Evolutionary conservation across 202 grass and related monocot genomes (phyloP).

Genomic region (Eragrostis tef): DNA sequence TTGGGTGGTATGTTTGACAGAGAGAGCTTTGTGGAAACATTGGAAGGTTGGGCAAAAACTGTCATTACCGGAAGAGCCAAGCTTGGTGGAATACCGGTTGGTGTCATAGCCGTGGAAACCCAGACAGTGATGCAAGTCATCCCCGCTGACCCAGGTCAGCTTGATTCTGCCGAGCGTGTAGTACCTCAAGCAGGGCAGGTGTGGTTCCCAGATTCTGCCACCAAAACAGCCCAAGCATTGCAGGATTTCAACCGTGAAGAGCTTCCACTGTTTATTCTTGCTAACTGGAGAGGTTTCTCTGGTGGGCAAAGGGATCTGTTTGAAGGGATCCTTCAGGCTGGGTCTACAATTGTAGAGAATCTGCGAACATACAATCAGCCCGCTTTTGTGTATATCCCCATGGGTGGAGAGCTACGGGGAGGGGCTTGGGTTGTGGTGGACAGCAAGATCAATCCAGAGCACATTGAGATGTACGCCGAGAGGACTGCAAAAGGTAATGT

Average conservation of each 20-base stretch:
- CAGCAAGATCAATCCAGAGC: slow-evolving; percentile 98
- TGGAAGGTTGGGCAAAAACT: slow-evolving; percentile 99
- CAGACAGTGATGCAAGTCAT: slow-evolving; percentile 96
- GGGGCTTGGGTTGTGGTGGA: slow-evolving; percentile 98
- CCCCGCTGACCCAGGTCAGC: slow-evolving; percentile 92
- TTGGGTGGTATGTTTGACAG: slow-evolving; percentile 92
- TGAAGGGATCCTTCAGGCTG: slow-evolving; percentile 99
- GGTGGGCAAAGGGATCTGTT: slow-evolving; percentile 98
- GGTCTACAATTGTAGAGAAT: slow-evolving; percentile 96
- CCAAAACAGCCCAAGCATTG: slow-evolving; percentile 94
- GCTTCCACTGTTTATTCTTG: slow-evolving; percentile 92
- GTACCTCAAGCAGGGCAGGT: slow-evolving; percentile 97
- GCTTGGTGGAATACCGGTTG: slow-evolving; percentile 94
- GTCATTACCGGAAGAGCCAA: slow-evolving; percentile 95
- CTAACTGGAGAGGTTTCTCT: slow-evolving; percentile 99
- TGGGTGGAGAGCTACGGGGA: slow-evolving; percentile 87
- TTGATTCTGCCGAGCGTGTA: slow-evolving; percentile 93
- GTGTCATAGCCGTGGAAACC: slow-evolving; percentile 93
- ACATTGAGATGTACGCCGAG: slow-evolving; percentile 98
- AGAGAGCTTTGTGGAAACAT: slow-evolving; percentile 89
- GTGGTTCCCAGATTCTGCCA: slow-evolving; percentile 96
- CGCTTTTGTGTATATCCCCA: slow-evolving; percentile 96
- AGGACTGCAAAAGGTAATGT: slow-evolving; percentile 93
- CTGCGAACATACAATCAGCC: slow-evolving; percentile 92
- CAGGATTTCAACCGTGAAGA: slow-evolving; percentile 95